Conservation (phyloP, 2,329 filamentous ascomycete genomes). For the Colletotrichum karsti region DNA sequence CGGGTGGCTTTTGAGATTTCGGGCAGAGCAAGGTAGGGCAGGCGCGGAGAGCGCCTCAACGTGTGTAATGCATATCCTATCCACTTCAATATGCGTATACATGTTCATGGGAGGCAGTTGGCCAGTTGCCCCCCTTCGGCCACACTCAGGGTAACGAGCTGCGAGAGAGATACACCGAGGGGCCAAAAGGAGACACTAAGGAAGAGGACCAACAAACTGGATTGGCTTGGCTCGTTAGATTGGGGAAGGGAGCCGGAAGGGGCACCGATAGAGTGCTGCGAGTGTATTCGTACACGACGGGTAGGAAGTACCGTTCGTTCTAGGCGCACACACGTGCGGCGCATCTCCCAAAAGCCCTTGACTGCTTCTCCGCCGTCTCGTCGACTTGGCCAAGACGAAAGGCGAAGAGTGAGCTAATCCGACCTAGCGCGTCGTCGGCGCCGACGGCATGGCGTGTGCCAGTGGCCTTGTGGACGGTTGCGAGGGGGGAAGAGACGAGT, state of each 20-base stretch:
- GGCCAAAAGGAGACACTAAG: slow-evolving; percentile 29
- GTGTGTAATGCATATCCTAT: slow-evolving; percentile 5
- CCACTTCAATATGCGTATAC: slow-evolving; percentile 7
- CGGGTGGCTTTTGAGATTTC: slow-evolving; percentile 28
- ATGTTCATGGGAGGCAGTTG: slow-evolving; percentile 7
- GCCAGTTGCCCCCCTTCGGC: slow-evolving; percentile 11
- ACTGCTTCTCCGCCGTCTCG: slow-evolving; percentile 20
- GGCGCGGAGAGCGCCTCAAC: slow-evolving; percentile 24
- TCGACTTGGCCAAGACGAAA: slow-evolving; percentile 16
- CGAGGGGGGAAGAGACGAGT: slow-evolving; percentile 12
- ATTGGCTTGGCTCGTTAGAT: slow-evolving; percentile 32
- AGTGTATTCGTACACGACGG: slow-evolving; percentile 27
- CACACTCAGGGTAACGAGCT: slow-evolving; percentile 29
- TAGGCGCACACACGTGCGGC: slow-evolving; percentile 31
- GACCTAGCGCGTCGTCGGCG: slow-evolving; percentile 23
- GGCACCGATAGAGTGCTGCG: slow-evolving; percentile 32
- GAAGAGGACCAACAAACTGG: slow-evolving; percentile 31
- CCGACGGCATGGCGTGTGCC: slow-evolving; percentile 28
- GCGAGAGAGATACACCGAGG: slow-evolving; percentile 31
- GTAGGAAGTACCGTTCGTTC: slow-evolving; percentile 31
- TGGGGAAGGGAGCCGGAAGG: slow-evolving; percentile 31
- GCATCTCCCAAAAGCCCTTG: slow-evolving; percentile 19
- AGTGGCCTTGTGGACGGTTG: slow-evolving; percentile 16
- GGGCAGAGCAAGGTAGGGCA: slow-evolving; percentile 6
- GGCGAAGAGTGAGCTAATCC: slow-evolving; percentile 16